These are phyloP conservation scores for Geranomyces variabilis DNA, from an alignment of 192 early-diverging fungal genomes.

Conservation along the genomic window DNA sequence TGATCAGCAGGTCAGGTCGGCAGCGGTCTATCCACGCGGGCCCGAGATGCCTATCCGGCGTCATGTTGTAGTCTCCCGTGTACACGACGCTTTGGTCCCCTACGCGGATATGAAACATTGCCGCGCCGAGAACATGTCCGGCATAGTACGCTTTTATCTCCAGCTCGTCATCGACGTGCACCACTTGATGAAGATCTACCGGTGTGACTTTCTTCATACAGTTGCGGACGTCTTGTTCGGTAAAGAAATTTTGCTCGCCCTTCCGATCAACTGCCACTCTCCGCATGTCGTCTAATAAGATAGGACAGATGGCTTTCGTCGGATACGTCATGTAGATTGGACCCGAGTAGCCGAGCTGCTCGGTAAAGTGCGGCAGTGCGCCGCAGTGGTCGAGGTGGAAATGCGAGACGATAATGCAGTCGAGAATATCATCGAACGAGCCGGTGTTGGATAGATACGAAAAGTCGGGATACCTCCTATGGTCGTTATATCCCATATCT, in stretches of 20 bases:
- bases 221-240: slow-evolving; percentile 81
- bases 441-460: slow-evolving; percentile 81
- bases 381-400: slow-evolving; percentile 99
- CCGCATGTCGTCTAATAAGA: slow-evolving; percentile 91
- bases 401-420: slow-evolving; percentile 93
- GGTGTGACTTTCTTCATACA: slow-evolving; percentile 95
- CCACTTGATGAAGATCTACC: slow-evolving; percentile 83
- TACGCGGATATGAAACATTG: slow-evolving; percentile 91
- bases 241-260: slow-evolving; percentile 90
- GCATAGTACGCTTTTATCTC: slow-evolving; percentile 96
- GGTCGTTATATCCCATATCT: slow-evolving; percentile 88
- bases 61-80: slow-evolving; percentile 98
- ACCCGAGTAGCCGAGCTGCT: slow-evolving; percentile 91
- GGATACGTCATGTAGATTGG: slow-evolving; percentile 98
- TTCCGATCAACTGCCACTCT: slow-evolving; percentile 89
- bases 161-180: slow-evolving; percentile 87
- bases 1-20: slow-evolving; percentile 90
- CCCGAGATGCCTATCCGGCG: slow-evolving; percentile 96
- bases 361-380: slow-evolving; percentile 93
- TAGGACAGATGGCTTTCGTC: slow-evolving; percentile 93
- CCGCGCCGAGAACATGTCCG: slow-evolving; percentile 97
- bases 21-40: slow-evolving; percentile 95
- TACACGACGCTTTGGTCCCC: slow-evolving; percentile 75
- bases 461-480: slow-evolving; percentile 94
- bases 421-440: slow-evolving; percentile 79